These are phyloP conservation scores for Viola pubescens DNA, from an alignment of 441 rosid species.

Conservation along the genomic window DNA sequence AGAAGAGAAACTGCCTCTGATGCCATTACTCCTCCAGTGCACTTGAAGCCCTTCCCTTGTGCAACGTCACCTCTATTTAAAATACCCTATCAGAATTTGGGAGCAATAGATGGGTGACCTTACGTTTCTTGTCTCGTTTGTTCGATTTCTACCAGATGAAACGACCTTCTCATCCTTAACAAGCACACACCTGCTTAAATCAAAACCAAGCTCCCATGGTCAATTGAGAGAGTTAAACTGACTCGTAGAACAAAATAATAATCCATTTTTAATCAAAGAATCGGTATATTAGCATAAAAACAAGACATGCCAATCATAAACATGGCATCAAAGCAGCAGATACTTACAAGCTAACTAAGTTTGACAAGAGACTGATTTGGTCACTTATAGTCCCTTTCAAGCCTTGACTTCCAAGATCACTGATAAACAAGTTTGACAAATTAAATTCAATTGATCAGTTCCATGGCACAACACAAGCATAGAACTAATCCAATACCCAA, in stretches of 20 bases:
- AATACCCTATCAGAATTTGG: background rate
- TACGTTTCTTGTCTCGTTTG: conserved; percentile 78
- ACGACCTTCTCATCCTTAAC: conserved; percentile 58
- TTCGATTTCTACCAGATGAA: conserved; percentile 78
- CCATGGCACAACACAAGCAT: too few relatives aligned
- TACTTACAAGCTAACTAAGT: conserved; percentile 90
- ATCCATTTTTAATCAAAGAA: background rate
- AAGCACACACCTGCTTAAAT: conserved; percentile 56
- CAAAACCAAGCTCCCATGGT: conserved; percentile 14
- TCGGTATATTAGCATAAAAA: background rate
- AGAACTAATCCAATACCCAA: too few relatives aligned
- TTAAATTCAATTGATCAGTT: too few relatives aligned
- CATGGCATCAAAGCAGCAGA: too few relatives aligned
- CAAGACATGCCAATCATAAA: too few relatives aligned
- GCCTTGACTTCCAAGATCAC: conserved; percentile 93
- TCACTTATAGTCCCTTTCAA: conserved; percentile 85
- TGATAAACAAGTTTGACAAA: conserved; percentile 20
- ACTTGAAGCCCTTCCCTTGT: conserved; percentile 45
- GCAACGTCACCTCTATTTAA: conserved; percentile 27
- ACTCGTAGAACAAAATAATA: background rate
- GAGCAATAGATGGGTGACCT: conserved; percentile 7
- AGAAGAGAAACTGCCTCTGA: conserved; percentile 60
- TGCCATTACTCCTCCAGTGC: conserved; percentile 67
- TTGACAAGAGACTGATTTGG: conserved; percentile 65
- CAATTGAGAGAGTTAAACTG: background rate